Evolutionary conservation across 1,139 yeast genomes (phyloP).

Genomic region (Magnusiomyces tetraspermus): DNA sequence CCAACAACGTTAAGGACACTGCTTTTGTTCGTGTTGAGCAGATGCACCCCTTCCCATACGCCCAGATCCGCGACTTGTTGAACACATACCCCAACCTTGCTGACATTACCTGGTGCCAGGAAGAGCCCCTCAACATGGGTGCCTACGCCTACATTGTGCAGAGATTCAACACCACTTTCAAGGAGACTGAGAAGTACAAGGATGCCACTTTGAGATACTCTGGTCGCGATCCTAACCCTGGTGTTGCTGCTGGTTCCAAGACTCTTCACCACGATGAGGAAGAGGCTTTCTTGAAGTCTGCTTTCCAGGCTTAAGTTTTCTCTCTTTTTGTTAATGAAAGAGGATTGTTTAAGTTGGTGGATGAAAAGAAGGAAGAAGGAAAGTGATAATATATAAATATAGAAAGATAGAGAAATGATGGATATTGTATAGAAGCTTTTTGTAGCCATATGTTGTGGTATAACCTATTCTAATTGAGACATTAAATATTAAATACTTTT

Average conservation of each 20-base stretch:
- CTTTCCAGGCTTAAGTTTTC: conserved; percentile 36
- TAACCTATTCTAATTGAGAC: no score
- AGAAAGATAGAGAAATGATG: no score
- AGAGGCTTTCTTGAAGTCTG: conserved; percentile 73
- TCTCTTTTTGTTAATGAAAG: no score
- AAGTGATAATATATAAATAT: no score
- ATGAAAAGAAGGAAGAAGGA: no score
- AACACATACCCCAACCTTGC: conserved; percentile 71
- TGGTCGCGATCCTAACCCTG: conserved; percentile 97
- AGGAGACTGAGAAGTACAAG: conserved; percentile 61
- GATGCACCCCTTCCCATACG: conserved; percentile 97
- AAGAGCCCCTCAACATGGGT: conserved; percentile 98
- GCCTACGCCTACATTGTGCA: conserved; percentile 72
- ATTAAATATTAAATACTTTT: no score
- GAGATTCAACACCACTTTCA: conserved; percentile 66
- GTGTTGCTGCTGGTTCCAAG: conserved; percentile 97
- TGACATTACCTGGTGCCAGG: conserved; percentile 96
- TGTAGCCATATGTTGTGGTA: no score
- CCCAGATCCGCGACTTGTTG: conserved; percentile 79
- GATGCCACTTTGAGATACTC: conserved; percentile 64
- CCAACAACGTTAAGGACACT: conserved; percentile 65
- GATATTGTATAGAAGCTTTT: no score
- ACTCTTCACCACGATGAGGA: conserved; percentile 82
- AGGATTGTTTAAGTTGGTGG: no score
- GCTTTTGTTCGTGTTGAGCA: conserved; percentile 90